phyloP scores from a whole-genome alignment of 2,329 filamentous ascomycete species.

The Colletotrichum trifolii region DNA sequence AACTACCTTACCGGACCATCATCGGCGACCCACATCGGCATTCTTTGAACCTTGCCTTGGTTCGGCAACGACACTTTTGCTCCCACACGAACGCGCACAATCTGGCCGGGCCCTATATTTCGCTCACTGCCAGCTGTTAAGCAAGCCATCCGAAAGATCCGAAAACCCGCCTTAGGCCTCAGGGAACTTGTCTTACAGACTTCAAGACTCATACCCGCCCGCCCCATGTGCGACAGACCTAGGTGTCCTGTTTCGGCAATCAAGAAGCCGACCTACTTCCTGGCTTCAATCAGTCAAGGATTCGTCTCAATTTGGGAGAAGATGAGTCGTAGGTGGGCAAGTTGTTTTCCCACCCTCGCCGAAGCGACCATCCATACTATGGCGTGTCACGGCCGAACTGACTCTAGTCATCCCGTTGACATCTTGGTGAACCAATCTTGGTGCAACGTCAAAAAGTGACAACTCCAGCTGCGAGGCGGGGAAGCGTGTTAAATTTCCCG shows the following conservation, averaged over 20 bases:
- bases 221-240: constrained; percentile 27
- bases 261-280: not conserved
- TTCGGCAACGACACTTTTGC: not conserved
- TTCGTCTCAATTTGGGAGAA: constrained; percentile 1
- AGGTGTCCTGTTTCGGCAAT: constrained; percentile 10
- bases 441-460: constrained; percentile 6
- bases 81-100: too few relatives aligned
- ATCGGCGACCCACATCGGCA: constrained; percentile 27
- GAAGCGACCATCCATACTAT: not conserved
- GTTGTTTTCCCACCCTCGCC: too few relatives aligned
- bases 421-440: constrained; percentile 4
- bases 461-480: too few relatives aligned
- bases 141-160: not conserved
- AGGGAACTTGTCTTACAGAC: constrained; percentile 12
- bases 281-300: not conserved
- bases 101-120: not conserved
- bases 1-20: not conserved
- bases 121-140: not conserved
- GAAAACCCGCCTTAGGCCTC: constrained; percentile 1
- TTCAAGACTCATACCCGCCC: constrained; percentile 20
- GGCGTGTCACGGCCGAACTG: not conserved
- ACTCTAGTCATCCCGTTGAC: constrained; percentile 6
- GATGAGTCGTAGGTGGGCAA: too few relatives aligned
- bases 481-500: too few relatives aligned
- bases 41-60: constrained; percentile 14